Percentiles rank a stretch among this genome's conserved stretches.
Conservation (phyloP, 352 stramenopile species). For the Phytophthora europaea region DNA sequence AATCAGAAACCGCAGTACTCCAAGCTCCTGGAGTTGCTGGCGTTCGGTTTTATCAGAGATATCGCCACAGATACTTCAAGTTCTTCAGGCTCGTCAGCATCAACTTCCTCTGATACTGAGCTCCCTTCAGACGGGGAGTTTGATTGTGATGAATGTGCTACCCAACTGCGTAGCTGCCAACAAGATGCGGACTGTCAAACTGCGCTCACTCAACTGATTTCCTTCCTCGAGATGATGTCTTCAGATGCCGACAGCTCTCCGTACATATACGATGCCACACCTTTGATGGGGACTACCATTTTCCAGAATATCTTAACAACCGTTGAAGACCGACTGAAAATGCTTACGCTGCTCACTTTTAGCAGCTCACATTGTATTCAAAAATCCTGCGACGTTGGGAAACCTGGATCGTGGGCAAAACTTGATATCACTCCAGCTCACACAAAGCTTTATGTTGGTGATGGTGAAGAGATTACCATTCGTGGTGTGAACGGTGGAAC, state of each 20-base stretch:
- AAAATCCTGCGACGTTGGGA: neutral
- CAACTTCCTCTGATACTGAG: neutral
- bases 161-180: neutral
- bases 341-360: neutral
- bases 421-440: neutral
- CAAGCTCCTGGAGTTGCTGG: constrained; percentile 2
- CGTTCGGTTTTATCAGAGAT: neutral
- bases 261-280: neutral
- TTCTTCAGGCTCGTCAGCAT: neutral
- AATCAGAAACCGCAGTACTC: neutral
- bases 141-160: neutral
- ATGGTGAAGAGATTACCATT: neutral
- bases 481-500: neutral
- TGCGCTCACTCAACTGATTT: neutral
- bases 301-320: neutral
- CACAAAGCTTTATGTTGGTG: neutral
- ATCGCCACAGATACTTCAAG: neutral
- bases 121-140: neutral
- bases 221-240: neutral
- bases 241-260: neutral
- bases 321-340: neutral
- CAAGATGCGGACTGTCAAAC: neutral
- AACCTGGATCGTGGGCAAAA: neutral
- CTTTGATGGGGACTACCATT: neutral
- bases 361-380: neutral